Conservation (phyloP, 1,139 yeast genomes). For the Candida sp. region DNA sequence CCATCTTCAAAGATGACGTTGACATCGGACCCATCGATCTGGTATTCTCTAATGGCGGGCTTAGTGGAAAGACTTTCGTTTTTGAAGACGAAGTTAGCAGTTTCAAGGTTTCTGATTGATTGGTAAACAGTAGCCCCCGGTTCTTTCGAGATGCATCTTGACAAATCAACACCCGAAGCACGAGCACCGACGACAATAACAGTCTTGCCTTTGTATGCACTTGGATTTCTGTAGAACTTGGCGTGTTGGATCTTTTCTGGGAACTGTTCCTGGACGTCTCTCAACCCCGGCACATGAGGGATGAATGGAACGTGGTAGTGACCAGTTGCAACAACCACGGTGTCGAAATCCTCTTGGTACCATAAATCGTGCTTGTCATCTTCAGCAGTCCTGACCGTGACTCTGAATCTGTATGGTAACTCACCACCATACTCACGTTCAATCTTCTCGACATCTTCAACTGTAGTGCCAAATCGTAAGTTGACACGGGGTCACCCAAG, state of each 20-base stretch:
- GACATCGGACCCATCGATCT: constrained; percentile 17
- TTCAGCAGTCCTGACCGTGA: constrained; percentile 32
- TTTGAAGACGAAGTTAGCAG: constrained; percentile 18
- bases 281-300: constrained; percentile 43
- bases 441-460: constrained; percentile 39
- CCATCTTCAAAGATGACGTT: constrained; percentile 34
- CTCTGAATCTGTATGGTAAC: constrained; percentile 27
- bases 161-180: constrained; percentile 49
- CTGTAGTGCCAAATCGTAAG: constrained; percentile 34
- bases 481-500: constrained; percentile 19
- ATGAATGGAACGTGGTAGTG: constrained; percentile 39
- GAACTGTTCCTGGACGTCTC: constrained; percentile 27
- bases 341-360: constrained; percentile 29
- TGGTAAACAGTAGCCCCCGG: constrained; percentile 29
- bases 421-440: constrained; percentile 14
- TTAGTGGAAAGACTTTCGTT: constrained; percentile 23
- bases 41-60: constrained; percentile 25
- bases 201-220: constrained; percentile 29
- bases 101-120: constrained; percentile 26
- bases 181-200: constrained; percentile 48
- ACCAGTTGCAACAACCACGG: constrained; percentile 34
- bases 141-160: constrained; percentile 25
- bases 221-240: constrained; percentile 37
- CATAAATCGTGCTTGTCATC: constrained; percentile 24
- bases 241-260: constrained; percentile 42